Conservation (phyloP, 345 rosid genomes). For the Atalantia buxifolia region DNA sequence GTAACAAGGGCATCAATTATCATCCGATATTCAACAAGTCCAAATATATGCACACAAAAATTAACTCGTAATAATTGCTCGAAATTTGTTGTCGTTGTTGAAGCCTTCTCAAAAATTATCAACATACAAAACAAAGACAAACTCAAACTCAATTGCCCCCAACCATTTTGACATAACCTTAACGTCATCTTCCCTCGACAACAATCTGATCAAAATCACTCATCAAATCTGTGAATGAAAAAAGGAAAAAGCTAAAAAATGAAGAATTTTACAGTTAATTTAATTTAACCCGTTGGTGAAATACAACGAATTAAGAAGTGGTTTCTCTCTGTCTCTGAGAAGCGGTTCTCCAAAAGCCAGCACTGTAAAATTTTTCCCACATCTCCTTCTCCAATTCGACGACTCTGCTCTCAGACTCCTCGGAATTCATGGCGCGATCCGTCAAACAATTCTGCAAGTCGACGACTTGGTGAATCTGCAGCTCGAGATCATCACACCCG, state of each 20-base stretch:
- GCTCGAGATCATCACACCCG: slow-evolving; percentile 29
- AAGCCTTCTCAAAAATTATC: neutral
- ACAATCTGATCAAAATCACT: neutral
- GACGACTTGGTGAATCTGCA: slow-evolving; percentile 28
- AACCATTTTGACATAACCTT: too few relatives aligned
- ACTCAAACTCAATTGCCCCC: too few relatives aligned
- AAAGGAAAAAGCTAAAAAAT: too few relatives aligned
- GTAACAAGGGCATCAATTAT: neutral
- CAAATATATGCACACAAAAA: too few relatives aligned
- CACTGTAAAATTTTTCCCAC: slow-evolving; percentile 56
- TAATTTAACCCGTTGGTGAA: too few relatives aligned
- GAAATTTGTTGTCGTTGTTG: neutral
- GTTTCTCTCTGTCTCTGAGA: slow-evolving; percentile 31
- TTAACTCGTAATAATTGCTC: neutral
- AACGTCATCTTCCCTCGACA: too few relatives aligned
- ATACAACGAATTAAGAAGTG: too few relatives aligned
- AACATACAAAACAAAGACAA: too few relatives aligned
- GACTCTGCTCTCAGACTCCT: slow-evolving; percentile 29
- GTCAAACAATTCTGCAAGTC: slow-evolving; percentile 6
- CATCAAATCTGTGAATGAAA: neutral
- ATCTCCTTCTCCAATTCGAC: slow-evolving; percentile 45
- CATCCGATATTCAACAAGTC: neutral
- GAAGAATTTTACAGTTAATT: neutral
- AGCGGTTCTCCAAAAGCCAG: slow-evolving; percentile 76
- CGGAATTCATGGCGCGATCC: slow-evolving; percentile 4